Conservation (phyloP, 192 early-diverging fungal genomes). For the Backusella macrospora region DNA sequence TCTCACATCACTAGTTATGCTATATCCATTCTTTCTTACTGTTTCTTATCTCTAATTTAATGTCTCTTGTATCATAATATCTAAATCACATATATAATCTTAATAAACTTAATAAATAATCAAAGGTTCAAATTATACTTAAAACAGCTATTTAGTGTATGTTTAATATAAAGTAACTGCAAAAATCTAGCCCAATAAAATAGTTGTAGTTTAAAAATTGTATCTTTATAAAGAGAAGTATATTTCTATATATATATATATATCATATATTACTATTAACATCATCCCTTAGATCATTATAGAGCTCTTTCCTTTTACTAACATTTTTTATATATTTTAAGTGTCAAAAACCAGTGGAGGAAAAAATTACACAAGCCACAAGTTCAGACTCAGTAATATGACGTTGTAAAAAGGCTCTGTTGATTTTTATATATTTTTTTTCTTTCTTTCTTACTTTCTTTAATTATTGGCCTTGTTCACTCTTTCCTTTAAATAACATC, state of each 20-base stretch:
- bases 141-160: too few relatives aligned
- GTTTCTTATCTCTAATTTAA: too few relatives aligned
- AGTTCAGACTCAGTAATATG: slow-evolving; percentile 13
- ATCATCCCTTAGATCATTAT: too few relatives aligned
- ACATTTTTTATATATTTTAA: not conserved
- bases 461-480: not conserved
- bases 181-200: too few relatives aligned
- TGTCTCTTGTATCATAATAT: not conserved
- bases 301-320: too few relatives aligned
- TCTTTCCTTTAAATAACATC: not conserved
- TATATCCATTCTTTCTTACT: not conserved
- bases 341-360: not conserved
- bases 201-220: too few relatives aligned
- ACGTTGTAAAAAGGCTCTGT: not conserved
- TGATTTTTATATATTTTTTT: not conserved
- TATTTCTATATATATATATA: too few relatives aligned
- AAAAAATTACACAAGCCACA: not conserved
- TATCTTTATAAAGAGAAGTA: too few relatives aligned
- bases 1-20: not conserved
- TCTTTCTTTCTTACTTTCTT: not conserved
- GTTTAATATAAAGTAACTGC: too few relatives aligned
- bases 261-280: too few relatives aligned
- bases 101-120: not conserved
- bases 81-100: not conserved
- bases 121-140: not conserved